phyloP scores from a whole-genome alignment of 2,329 filamentous ascomycete genomes.

The Botrytis porri region DNA sequence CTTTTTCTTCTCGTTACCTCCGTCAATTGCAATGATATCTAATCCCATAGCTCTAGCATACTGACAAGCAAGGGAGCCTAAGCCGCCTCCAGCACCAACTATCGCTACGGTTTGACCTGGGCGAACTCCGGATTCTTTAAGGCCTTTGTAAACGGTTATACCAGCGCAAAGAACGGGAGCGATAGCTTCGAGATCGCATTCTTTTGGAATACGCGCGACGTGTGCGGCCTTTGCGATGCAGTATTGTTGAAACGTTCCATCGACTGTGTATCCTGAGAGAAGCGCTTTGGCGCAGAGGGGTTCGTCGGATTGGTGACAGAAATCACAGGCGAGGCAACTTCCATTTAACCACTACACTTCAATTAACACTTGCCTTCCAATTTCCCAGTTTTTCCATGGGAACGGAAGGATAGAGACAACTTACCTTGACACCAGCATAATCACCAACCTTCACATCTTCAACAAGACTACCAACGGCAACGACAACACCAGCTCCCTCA shows the following conservation, averaged over 20 bases:
- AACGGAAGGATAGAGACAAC: background rate
- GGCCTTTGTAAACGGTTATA: conserved; percentile 86
- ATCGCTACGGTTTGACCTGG: conserved; percentile 79
- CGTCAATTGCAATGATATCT: conserved; percentile 76
- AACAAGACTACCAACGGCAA: conserved; percentile 74
- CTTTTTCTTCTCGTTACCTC: conserved; percentile 74
- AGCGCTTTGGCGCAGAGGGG: conserved; percentile 72
- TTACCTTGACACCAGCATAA: conserved; percentile 73
- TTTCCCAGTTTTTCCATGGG: background rate
- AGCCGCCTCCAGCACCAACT: conserved; percentile 80
- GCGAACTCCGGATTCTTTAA: conserved; percentile 75
- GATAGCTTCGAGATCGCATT: conserved; percentile 70
- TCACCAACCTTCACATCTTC: conserved; percentile 78
- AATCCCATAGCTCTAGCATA: conserved; percentile 92
- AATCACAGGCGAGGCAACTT: conserved; percentile 77
- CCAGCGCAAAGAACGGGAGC: conserved; percentile 81
- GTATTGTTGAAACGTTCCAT: conserved; percentile 93
- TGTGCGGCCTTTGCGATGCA: conserved; percentile 82
- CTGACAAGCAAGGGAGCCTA: conserved; percentile 77
- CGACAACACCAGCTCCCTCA: conserved; percentile 77
- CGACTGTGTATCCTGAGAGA: conserved; percentile 88
- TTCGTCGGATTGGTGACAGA: conserved; percentile 79
- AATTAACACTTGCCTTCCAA: conserved; percentile 21
- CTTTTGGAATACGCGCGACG: conserved; percentile 77
- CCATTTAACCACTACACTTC: conserved; percentile 76